phyloP scores from a whole-genome alignment of 2,329 filamentous ascomycete genomes.

The Fonsecaea pedrosoi region DNA sequence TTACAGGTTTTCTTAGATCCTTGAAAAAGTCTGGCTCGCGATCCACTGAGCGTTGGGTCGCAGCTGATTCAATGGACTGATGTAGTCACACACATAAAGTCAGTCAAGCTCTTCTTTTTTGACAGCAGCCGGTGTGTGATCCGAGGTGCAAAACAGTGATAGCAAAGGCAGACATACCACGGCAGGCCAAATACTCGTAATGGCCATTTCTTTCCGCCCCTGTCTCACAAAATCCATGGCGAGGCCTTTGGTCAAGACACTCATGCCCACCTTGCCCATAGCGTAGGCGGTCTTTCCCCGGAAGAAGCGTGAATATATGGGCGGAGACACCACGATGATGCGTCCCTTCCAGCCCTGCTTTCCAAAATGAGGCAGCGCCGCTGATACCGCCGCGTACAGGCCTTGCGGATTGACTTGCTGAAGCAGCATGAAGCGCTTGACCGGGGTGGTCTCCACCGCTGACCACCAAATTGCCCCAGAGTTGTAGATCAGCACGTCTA shows the following conservation, averaged over 20 bases:
- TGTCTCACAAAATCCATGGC: conserved; percentile 80
- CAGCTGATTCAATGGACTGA: conserved; percentile 74
- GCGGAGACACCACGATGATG: conserved; percentile 80
- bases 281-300: conserved; percentile 86
- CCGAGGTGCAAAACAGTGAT: not conserved
- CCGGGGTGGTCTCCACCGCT: conserved; percentile 72
- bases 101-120: not conserved
- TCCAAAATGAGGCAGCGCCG: conserved; percentile 65
- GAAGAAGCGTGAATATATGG: conserved; percentile 86
- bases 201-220: conserved; percentile 70
- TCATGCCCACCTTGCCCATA: conserved; percentile 73
- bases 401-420: conserved; percentile 77
- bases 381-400: conserved; percentile 74
- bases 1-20: conserved; percentile 68
- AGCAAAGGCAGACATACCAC: conserved; percentile 57
- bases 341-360: conserved; percentile 63
- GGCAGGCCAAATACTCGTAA: conserved; percentile 84
- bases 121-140: no score
- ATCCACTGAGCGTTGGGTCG: conserved; percentile 65
- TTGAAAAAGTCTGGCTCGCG: conserved; percentile 51
- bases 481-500: conserved; percentile 83
- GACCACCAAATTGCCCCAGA: conserved; percentile 87
- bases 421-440: conserved; percentile 80
- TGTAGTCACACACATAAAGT: conserved; percentile 23
- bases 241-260: conserved; percentile 77